Evolutionary conservation across 345 rosid genomes (phyloP), one percentile per base, ranked within the genome.

Genomic region (Pistacia atlantica): DNA sequence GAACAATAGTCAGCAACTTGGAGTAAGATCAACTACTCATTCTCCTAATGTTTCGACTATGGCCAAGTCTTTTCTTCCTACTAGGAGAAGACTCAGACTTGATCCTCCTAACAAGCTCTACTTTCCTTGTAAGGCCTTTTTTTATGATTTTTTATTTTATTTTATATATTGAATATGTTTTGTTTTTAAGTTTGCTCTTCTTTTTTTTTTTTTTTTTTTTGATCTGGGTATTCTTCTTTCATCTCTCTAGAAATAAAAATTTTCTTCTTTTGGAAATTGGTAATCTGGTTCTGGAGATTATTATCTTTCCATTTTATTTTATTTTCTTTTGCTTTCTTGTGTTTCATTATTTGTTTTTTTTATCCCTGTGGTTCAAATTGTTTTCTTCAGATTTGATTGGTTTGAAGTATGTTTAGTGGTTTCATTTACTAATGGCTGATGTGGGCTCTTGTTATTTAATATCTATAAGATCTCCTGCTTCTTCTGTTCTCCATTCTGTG

Each of bases 101-200:
- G 94, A 91, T 83, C 97, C 97, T 82, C 67, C 94, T 67, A 86
- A 63, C 85, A 88, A 88, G 85, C 90, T 91, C 85, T 91, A 78
- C 80, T 91, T 91, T 76, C 92, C 90, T 59, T 86, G 97, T 91
- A 80, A 75, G 88, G 11, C 31, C 46, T 9, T 60, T 18, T 14
- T 51, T 58, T 65, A 2, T 8, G 8, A 33, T 46, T 45, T 54
- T 4, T 73, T 73, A 25, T 25, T 25, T 25, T 25, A 25, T 48
- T 65, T 67, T 18, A 5, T 49, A 22, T 71, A 20, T 49, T 18
- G 72, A 62, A 28, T 65, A 52, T 58, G 58, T 46, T 63, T 75
- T 66, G 12, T 66, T 57, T 28, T 48, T 71, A 20, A 69, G n/a
- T 62, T 65, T 22, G n/a, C 28, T 16, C 56, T 0, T 0, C 1